Evolutionary conservation across 495 filamentous ascomycete species (phyloP), one percentile per base, ranked within the genome.

Genomic region (Penicillium verhagenii): DNA sequence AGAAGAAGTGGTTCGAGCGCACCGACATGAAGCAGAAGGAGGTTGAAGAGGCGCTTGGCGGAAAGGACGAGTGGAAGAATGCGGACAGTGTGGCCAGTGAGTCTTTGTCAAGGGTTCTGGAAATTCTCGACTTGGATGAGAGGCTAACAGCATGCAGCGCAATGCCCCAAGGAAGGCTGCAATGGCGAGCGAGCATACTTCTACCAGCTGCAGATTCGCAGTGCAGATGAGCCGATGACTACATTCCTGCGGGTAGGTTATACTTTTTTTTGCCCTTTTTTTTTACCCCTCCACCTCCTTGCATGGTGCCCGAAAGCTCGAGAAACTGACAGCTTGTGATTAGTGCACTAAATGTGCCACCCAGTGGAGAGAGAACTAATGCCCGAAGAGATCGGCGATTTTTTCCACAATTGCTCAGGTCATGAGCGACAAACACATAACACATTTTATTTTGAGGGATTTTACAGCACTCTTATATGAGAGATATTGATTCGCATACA

Each of bases 201-300:
- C 81, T 95, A 91, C 75, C 89, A 93, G 81, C 85, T 97, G 62
- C 94, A 98, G 81, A 97, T 96, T 74, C 86, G 94, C 53, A 96
- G 90, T 76, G 94, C 95, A 37, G 94, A 98, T 74, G 94, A 98
- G 79, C 94, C 94, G 48, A 96, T 96, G 91, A 98, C 94, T 44
- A 90, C 82, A 37, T 97, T 98, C 72, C 92, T 87, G 69, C 92
- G 89, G 88, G 90, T 92, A 58, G 48, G 78, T 64, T n/a, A n/a
- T n/a, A n/a, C n/a, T n/a, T n/a, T n/a, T n/a, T n/a, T n/a, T n/a
- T n/a, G n/a, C n/a, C n/a, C n/a, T n/a, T n/a, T 50, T 39, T 38
- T 40, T 42, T 25, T 51, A 7, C 60, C 52, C 56, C 60, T 67
- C 50, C 61, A 45, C 55, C n/a, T n/a, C 10, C 43, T 43, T 26